Conservation (phyloP, 2,329 filamentous ascomycete genomes). For the Cordyceps militaris region DNA sequence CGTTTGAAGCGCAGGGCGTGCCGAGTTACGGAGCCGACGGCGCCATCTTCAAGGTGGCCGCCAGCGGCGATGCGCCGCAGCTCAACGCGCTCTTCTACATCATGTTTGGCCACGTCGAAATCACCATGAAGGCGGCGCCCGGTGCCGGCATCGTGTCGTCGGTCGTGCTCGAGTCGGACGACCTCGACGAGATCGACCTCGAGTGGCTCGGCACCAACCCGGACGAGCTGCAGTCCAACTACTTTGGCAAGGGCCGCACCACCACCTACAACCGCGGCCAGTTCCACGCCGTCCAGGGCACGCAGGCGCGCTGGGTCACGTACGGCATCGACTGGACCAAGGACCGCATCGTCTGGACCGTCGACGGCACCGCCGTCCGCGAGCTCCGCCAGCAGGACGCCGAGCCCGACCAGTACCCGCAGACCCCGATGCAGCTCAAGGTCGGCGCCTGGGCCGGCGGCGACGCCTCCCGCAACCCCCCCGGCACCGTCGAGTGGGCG, state of each 20-base stretch:
- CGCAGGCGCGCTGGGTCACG: conserved; percentile 70
- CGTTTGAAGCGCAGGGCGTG: conserved; percentile 64
- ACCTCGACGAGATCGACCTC: conserved; percentile 92
- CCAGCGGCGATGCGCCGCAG: conserved; percentile 76
- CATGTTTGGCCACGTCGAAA: conserved; percentile 93
- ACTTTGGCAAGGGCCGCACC: conserved; percentile 89
- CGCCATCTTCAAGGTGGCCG: conserved; percentile 70
- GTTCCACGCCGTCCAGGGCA: conserved; percentile 62
- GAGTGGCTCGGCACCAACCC: conserved; percentile 84
- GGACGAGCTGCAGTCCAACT: conserved; percentile 86
- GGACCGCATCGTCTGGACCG: conserved; percentile 77
- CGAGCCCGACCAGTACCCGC: conserved; percentile 71
- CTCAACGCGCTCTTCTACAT: conserved; percentile 93
- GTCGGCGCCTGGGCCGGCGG: conserved; percentile 90
- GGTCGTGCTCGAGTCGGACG: conserved; percentile 83
- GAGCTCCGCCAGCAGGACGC: conserved; percentile 65
- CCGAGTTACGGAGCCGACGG: conserved; percentile 68
- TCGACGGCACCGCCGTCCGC: conserved; percentile 70
- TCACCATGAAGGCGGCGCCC: conserved; percentile 76
- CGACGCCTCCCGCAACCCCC: conserved; percentile 63
- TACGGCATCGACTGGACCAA: conserved; percentile 91
- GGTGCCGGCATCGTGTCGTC: conserved; percentile 91
- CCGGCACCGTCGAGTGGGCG: conserved; percentile 86
- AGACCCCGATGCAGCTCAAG: conserved; percentile 92
- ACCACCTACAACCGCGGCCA: conserved; percentile 81